A percentile compares a stretch with the other conserved stretches of the same genome.
Conservation (phyloP, 164 flowering plant species). For the Umbilicus rupestris region DNA sequence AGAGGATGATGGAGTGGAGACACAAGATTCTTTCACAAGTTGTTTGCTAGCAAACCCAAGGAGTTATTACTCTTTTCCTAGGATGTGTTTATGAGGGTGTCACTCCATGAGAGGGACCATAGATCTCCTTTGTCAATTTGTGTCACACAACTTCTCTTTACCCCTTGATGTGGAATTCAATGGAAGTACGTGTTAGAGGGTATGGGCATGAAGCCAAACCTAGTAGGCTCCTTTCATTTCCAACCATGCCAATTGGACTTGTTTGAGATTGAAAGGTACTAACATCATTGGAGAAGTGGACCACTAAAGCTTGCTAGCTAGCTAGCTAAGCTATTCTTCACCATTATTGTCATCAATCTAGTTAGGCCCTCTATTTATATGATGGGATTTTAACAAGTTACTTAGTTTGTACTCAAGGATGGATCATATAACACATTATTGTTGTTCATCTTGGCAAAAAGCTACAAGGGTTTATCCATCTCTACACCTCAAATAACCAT, state of each 20-base stretch:
- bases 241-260: neutral
- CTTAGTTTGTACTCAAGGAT: neutral
- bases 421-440: neutral
- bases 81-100: neutral
- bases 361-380: neutral
- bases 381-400: neutral
- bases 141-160: neutral
- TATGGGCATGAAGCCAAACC: neutral
- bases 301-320: neutral
- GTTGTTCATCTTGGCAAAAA: neutral
- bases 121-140: neutral
- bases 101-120: neutral
- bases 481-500: no score
- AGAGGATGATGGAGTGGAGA: no score
- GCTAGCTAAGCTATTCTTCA: neutral
- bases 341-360: neutral
- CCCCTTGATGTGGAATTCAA: neutral
- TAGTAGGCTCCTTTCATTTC: neutral
- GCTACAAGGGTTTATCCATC: no score
- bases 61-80: neutral
- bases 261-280: neutral
- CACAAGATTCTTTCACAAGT: no score
- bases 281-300: conserved; percentile 4
- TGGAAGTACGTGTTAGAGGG: neutral
- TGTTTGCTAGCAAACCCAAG: no score